Evolutionary conservation across 805 yeast species (phyloP).

Genomic region (Saccharomyces paradoxus): DNA sequence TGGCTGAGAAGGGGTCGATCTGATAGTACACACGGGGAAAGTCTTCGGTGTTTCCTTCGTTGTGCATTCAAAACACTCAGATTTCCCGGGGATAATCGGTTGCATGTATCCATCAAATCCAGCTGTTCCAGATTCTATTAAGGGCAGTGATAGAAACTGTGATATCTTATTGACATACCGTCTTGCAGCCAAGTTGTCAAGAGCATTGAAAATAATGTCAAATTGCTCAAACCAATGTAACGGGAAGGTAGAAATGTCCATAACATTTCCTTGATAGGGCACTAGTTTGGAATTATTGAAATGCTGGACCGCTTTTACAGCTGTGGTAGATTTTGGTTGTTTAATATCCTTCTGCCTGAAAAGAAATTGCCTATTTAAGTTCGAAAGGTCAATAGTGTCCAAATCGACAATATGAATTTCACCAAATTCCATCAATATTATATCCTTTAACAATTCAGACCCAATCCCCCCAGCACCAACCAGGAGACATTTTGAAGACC

Average conservation of each 20-base stretch:
- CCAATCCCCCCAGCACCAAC: conserved; percentile 98
- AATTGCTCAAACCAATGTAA: conserved; percentile 72
- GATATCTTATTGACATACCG: conserved; percentile 81
- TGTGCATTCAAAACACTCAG: conserved; percentile 92
- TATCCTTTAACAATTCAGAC: conserved; percentile 77
- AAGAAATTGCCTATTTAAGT: conserved; percentile 85
- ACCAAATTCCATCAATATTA: conserved; percentile 71
- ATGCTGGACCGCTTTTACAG: conserved; percentile 67
- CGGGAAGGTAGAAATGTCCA: conserved; percentile 65
- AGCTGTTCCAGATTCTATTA: conserved; percentile 91
- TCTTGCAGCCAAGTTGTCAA: conserved; percentile 90
- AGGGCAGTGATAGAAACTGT: conserved; percentile 60
- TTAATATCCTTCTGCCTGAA: conserved; percentile 87
- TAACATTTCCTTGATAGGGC: conserved; percentile 82
- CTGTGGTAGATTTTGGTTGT: conserved; percentile 77
- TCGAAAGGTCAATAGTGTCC: conserved; percentile 89
- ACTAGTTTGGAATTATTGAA: conserved; percentile 62
- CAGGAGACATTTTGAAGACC: conserved; percentile 52
- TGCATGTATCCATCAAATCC: conserved; percentile 93
- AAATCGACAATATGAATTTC: conserved; percentile 89
- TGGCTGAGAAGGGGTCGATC: conserved; percentile 95
- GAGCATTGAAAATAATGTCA: conserved; percentile 76
- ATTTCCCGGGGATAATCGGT: conserved; percentile 71
- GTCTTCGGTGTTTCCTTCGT: conserved; percentile 82
- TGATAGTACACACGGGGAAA: conserved; percentile 91